A percentile compares a stretch with the other conserved stretches of the same genome.
phyloP scores from a whole-genome alignment of 2,329 filamentous ascomycete genomes.

The Microdochium bolleyi region DNA sequence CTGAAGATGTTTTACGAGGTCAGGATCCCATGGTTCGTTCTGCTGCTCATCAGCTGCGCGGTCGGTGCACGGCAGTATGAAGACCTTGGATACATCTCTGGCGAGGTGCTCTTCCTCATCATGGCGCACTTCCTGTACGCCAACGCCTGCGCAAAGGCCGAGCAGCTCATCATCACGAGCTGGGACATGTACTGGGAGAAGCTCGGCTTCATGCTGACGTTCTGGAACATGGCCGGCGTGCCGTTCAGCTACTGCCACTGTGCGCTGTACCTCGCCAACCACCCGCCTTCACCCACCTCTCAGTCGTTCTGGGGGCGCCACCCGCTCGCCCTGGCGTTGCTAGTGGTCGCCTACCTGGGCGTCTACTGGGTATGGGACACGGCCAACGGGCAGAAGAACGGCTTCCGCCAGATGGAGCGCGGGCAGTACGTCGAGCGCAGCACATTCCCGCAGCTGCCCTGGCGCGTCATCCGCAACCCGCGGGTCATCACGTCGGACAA shows the following conservation, averaged over 20 bases:
- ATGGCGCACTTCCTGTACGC: slow-evolving; percentile 79
- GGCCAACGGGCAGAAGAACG: slow-evolving; percentile 77
- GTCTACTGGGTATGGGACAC: slow-evolving; percentile 83
- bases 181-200: slow-evolving; percentile 92
- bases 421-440: slow-evolving; percentile 57
- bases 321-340: slow-evolving; percentile 48
- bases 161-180: slow-evolving; percentile 72
- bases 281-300: slow-evolving; percentile 54
- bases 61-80: slow-evolving; percentile 70
- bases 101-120: slow-evolving; percentile 64
- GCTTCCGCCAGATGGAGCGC: slow-evolving; percentile 64
- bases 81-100: slow-evolving; percentile 67
- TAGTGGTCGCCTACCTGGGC: slow-evolving; percentile 61
- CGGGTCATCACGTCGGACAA: slow-evolving; percentile 59
- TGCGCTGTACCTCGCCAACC: slow-evolving; percentile 72
- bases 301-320: slow-evolving; percentile 35
- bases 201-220: slow-evolving; percentile 84
- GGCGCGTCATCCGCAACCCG: slow-evolving; percentile 67
- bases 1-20: slow-evolving; percentile 95
- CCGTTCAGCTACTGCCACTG: slow-evolving; percentile 79
- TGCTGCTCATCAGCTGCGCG: slow-evolving; percentile 62
- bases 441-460: slow-evolving; percentile 73
- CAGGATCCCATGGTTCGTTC: slow-evolving; percentile 77
- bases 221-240: slow-evolving; percentile 81
- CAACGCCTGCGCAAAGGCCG: slow-evolving; percentile 75